Conservation (phyloP, 495 filamentous ascomycete genomes). For the Podospora comata region DNA sequence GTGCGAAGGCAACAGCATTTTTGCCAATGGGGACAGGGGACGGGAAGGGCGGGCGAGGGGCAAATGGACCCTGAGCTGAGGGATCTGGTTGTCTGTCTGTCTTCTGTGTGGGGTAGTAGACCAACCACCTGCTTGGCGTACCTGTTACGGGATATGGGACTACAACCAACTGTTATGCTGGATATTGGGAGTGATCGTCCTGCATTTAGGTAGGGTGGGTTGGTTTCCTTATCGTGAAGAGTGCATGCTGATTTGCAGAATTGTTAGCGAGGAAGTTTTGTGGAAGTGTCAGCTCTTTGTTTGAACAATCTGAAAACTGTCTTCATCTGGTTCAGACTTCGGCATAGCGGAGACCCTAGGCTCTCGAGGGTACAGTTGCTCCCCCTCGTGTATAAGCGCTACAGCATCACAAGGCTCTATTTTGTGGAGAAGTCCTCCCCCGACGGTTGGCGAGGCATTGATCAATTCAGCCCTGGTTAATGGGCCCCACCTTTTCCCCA, state of each 20-base stretch:
- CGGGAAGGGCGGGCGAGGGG: constrained; percentile 8
- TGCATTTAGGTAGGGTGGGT: too few relatives aligned
- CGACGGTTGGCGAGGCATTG: constrained; percentile 3
- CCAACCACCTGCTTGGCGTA: background rate
- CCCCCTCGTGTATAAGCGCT: background rate
- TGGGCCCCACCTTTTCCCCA: constrained; percentile 15
- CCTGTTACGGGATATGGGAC: constrained; percentile 7
- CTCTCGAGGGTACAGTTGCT: too few relatives aligned
- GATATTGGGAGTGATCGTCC: too few relatives aligned
- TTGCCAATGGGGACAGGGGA: background rate
- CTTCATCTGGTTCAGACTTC: background rate
- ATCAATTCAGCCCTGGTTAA: constrained; percentile 11
- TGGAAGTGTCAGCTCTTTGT: background rate
- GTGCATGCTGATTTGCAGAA: background rate
- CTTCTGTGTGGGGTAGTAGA: constrained; percentile 9
- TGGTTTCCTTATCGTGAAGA: background rate
- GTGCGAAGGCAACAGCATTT: background rate
- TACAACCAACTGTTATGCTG: background rate
- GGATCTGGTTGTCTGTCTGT: too few relatives aligned
- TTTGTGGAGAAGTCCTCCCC: background rate
- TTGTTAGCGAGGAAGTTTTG: background rate
- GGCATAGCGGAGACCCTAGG: background rate
- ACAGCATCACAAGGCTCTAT: background rate
- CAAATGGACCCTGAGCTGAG: constrained; percentile 17
- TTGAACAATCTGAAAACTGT: background rate